These are phyloP conservation scores for Cytospora piceicola DNA, from an alignment of 2,329 filamentous ascomycete genomes.

Conservation along the genomic window DNA sequence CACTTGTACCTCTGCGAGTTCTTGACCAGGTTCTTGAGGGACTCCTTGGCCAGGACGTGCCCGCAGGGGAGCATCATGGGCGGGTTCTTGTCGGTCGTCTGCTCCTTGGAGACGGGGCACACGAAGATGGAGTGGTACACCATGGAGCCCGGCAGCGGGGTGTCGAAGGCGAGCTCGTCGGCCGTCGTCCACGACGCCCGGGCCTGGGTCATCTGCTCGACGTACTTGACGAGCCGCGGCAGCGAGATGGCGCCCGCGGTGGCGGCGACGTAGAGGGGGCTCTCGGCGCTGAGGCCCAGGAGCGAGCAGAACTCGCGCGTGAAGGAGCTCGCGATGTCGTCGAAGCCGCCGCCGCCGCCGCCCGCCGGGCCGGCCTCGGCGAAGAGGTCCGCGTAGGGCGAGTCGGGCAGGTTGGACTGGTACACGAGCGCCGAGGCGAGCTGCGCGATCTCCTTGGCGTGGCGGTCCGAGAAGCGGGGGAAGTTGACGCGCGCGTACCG, in stretches of 20 bases:
- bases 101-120: slow-evolving; percentile 95
- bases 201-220: slow-evolving; percentile 83
- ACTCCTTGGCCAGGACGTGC: slow-evolving; percentile 89
- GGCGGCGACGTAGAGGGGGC: slow-evolving; percentile 87
- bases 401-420: slow-evolving; percentile 71
- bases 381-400: slow-evolving; percentile 81
- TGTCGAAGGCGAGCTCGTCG: slow-evolving; percentile 84
- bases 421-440: slow-evolving; percentile 83
- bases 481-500: slow-evolving; percentile 79
- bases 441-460: slow-evolving; percentile 78
- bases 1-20: slow-evolving; percentile 81
- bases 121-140: slow-evolving; percentile 96
- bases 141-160: slow-evolving; percentile 61
- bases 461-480: slow-evolving; percentile 71
- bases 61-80: slow-evolving; percentile 97
- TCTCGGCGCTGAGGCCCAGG: slow-evolving; percentile 86
- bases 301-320: slow-evolving; percentile 93
- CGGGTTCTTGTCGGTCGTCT: slow-evolving; percentile 89
- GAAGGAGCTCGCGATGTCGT: slow-evolving; percentile 84
- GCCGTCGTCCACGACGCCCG: slow-evolving; percentile 93
- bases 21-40: slow-evolving; percentile 78
- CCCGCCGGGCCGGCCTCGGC: slow-evolving; percentile 49
- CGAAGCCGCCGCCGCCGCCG: slow-evolving; percentile 66
- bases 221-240: slow-evolving; percentile 85
- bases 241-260: slow-evolving; percentile 92